Conservation (phyloP, 495 filamentous ascomycete genomes). For the Trichoderma virens region DNA sequence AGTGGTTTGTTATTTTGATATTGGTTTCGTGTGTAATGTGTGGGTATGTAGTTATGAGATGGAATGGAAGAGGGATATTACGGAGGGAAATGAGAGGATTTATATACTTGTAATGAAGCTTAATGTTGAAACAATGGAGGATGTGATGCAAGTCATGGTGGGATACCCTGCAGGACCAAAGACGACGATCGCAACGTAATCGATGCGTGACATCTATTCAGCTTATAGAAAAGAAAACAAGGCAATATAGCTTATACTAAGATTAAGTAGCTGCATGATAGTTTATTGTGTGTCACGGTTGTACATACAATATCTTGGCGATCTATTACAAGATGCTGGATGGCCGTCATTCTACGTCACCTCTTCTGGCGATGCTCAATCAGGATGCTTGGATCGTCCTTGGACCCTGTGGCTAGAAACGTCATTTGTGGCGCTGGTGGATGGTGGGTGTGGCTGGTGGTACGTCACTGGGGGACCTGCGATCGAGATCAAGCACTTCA, state of each 20-base stretch:
- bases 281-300: too few species aligned
- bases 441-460: neutral
- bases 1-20: neutral
- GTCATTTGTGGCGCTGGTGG: neutral
- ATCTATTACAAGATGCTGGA: too few species aligned
- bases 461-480: neutral
- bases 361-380: neutral
- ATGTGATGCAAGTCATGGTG: neutral
- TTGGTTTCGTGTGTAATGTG: neutral
- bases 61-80: neutral
- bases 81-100: neutral
- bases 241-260: neutral
- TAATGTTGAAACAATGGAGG: neutral
- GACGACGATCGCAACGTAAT: neutral
- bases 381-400: neutral
- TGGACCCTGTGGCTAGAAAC: neutral
- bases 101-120: neutral
- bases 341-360: constrained; percentile 3
- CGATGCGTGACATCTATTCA: neutral
- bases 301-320: too few species aligned
- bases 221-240: neutral
- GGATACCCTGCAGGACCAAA: neutral
- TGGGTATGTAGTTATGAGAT: neutral
- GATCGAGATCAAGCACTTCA: neutral
- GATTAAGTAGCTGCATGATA: too few species aligned